These are phyloP conservation scores for Pyrenopolyporus hunteri DNA, from an alignment of 495 filamentous ascomycete species.

Conservation along the genomic window DNA sequence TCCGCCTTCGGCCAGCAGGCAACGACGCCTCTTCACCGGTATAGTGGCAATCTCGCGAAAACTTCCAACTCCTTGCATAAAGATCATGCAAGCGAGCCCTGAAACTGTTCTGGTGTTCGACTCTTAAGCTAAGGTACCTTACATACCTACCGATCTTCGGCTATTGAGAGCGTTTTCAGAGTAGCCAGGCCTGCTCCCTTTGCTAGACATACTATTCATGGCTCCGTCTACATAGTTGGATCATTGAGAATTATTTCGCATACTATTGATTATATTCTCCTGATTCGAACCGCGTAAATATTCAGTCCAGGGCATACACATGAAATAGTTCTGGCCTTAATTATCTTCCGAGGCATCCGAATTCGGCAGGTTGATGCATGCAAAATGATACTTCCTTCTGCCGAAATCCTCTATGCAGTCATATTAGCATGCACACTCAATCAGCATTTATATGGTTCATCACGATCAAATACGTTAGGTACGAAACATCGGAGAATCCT, in stretches of 20 bases:
- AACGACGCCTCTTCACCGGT: conserved; percentile 27
- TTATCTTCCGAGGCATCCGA: conserved; percentile 50
- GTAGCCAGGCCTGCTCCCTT: background rate
- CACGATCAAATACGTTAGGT: background rate
- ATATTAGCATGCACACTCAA: conserved; percentile 16
- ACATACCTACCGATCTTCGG: too few relatives aligned
- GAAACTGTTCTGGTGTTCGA: conserved; percentile 30
- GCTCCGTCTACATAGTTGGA: background rate
- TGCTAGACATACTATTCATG: background rate
- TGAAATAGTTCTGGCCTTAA: conserved; percentile 67
- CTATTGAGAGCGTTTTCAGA: conserved; percentile 1
- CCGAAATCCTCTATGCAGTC: conserved; percentile 33
- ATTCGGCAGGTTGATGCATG: conserved; percentile 25
- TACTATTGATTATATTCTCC: background rate
- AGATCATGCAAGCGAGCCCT: conserved; percentile 34
- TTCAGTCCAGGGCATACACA: conserved; percentile 51
- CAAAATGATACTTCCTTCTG: conserved; percentile 20
- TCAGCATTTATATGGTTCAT: conserved; percentile 13
- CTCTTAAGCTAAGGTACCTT: conserved; percentile 15
- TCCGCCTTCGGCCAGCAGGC: conserved; percentile 21
- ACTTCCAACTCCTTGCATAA: conserved; percentile 33
- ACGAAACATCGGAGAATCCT: background rate
- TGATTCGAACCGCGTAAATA: background rate
- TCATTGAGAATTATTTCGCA: background rate
- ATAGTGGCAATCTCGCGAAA: conserved; percentile 31